Evolutionary conservation across 208 protist genomes (phyloP).

Genomic region (Plasmodiophora brassicae): DNA sequence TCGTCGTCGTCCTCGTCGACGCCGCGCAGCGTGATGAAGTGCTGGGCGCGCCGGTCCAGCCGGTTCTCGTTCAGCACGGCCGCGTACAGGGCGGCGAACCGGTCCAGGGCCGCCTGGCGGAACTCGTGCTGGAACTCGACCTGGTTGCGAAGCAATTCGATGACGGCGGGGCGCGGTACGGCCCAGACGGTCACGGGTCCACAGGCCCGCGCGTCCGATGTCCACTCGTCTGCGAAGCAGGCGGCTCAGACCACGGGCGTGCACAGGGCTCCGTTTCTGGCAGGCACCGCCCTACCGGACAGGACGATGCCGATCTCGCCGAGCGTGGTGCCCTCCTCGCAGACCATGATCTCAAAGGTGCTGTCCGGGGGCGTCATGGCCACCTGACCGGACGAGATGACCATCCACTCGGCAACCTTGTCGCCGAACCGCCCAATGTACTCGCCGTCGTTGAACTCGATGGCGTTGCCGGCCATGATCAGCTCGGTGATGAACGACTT

Average conservation of each 20-base stretch:
- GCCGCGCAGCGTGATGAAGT: too few species aligned
- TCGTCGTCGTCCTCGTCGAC: too few species aligned
- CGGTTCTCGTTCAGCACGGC: too few species aligned
- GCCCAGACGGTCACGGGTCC: not conserved
- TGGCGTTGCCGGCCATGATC: not conserved
- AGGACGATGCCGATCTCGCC: constrained; percentile 20
- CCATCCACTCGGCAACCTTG: constrained; percentile 15
- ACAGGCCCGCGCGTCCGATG: not conserved
- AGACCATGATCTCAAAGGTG: not conserved
- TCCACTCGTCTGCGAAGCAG: not conserved
- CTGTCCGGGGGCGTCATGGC: not conserved
- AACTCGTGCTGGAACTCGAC: not conserved
- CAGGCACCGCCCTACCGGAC: not conserved
- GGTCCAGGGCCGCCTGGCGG: not conserved
- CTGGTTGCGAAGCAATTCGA: not conserved
- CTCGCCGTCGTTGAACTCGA: constrained; percentile 9
- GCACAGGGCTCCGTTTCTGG: not conserved
- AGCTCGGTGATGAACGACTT: not conserved
- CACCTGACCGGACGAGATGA: not conserved
- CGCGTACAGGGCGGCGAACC: too few species aligned
- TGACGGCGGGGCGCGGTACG: not conserved
- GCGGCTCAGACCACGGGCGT: not conserved
- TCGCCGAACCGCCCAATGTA: constrained; percentile 22
- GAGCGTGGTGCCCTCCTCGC: not conserved
- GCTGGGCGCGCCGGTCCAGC: too few species aligned